These are phyloP conservation scores for Sphaerostilbella broomeana DNA, from an alignment of 2,329 filamentous ascomycete species.

Conservation along the genomic window DNA sequence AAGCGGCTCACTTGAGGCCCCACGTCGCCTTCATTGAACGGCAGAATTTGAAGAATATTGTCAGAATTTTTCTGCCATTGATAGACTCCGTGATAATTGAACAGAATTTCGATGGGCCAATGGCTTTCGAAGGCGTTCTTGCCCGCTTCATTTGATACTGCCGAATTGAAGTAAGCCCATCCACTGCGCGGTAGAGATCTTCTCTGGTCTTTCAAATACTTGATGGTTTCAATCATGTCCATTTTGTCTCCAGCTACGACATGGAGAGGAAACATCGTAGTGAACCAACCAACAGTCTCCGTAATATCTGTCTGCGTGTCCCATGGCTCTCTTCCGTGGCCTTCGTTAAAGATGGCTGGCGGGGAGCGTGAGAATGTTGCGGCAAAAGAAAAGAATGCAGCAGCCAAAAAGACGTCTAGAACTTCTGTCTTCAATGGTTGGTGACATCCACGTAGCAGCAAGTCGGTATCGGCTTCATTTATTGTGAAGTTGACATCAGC, in stretches of 20 bases:
- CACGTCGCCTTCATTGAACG: background rate
- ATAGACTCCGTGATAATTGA: constrained; percentile 24
- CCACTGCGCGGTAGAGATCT: background rate
- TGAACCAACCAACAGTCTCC: constrained; percentile 31
- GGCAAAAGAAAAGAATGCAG: constrained; percentile 19
- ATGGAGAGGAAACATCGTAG: constrained; percentile 24
- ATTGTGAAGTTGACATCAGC: constrained; percentile 1
- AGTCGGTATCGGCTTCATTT: constrained; percentile 1
- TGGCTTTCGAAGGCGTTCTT: constrained; percentile 24
- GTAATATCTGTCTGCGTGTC: constrained; percentile 23
- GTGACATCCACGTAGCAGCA: constrained; percentile 7
- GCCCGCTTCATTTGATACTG: constrained; percentile 16
- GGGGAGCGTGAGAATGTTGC: constrained; percentile 18
- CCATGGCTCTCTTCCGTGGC: constrained; percentile 28
- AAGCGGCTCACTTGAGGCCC: background rate
- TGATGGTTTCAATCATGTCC: background rate
- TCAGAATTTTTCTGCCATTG: constrained; percentile 8
- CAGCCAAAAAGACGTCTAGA: constrained; percentile 17
- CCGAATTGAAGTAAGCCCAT: constrained; percentile 7
- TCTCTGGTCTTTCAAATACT: background rate
- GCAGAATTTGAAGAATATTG: background rate
- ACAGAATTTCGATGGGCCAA: constrained; percentile 27
- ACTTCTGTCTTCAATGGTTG: constrained; percentile 7
- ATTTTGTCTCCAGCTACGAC: background rate
- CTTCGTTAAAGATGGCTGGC: constrained; percentile 23